These are phyloP conservation scores for Neurospora sp. DNA, from an alignment of 495 filamentous ascomycete species.

Conservation along the genomic window DNA sequence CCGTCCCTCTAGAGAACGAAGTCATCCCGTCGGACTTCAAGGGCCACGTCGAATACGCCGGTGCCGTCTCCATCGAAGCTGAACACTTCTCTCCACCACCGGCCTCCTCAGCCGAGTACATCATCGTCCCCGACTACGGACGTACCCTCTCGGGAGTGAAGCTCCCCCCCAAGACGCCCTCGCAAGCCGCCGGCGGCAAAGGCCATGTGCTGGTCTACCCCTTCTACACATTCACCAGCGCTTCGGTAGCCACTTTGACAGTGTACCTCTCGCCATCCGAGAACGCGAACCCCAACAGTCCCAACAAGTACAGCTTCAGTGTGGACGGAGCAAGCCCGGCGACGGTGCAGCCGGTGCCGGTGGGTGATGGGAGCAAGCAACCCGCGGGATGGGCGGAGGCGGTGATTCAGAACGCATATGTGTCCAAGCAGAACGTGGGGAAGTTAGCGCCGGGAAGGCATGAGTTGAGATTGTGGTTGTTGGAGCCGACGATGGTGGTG, in stretches of 20 bases:
- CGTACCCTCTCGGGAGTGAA: conserved; percentile 45
- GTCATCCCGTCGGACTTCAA: conserved; percentile 37
- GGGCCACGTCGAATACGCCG: conserved; percentile 48
- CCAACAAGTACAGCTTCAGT: conserved; percentile 43
- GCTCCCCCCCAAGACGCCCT: conserved; percentile 35
- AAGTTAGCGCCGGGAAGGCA: conserved; percentile 32
- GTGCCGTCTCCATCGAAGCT: conserved; percentile 45
- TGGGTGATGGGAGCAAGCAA: conserved; percentile 27
- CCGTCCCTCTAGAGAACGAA: conserved; percentile 44
- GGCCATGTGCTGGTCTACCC: conserved; percentile 46
- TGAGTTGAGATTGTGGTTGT: conserved; percentile 41
- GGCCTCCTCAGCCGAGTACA: conserved; percentile 26
- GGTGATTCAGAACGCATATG: conserved; percentile 43
- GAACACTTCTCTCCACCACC: conserved; percentile 35
- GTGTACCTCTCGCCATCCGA: conserved; percentile 45
- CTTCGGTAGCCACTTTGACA: conserved; percentile 36
- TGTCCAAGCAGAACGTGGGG: conserved; percentile 34
- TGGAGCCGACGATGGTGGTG: conserved; percentile 49
- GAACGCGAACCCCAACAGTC: conserved; percentile 40
- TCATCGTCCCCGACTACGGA: conserved; percentile 36
- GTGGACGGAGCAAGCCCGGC: conserved; percentile 37
- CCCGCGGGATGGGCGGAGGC: conserved; percentile 43
- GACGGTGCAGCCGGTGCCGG: conserved; percentile 37
- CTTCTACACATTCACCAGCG: conserved; percentile 44
- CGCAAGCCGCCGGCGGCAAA: conserved; percentile 22